These are phyloP conservation scores for Volvox reticuliferus DNA, from an alignment of 139 green algal species.

Conservation along the genomic window DNA sequence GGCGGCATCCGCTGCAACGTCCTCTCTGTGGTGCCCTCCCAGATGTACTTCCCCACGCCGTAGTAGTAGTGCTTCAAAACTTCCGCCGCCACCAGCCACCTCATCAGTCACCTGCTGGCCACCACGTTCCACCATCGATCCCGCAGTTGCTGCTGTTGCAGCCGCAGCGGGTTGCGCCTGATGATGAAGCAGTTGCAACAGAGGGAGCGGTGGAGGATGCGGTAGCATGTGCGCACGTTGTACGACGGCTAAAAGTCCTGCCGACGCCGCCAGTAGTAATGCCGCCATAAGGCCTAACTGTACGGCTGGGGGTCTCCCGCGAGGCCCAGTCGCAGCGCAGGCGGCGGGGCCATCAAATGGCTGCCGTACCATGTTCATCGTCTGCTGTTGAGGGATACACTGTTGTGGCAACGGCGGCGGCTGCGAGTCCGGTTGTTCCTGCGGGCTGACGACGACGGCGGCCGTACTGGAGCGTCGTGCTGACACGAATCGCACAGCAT, in stretches of 20 bases:
- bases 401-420: not conserved
- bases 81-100: not conserved
- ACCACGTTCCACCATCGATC: too few species aligned
- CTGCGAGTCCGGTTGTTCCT: not conserved
- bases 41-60: too few species aligned
- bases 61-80: too few species aligned
- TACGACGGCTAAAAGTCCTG: not conserved
- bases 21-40: too few species aligned
- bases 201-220: not conserved
- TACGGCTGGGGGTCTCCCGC: not conserved
- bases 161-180: not conserved
- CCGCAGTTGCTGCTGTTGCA: not conserved
- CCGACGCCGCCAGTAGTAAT: not conserved
- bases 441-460: not conserved
- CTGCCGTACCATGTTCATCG: too few species aligned
- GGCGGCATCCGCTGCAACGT: not conserved
- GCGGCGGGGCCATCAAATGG: too few species aligned
- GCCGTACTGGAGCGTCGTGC: not conserved
- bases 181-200: not conserved
- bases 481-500: not conserved
- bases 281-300: not conserved
- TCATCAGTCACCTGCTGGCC: too few species aligned
- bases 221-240: not conserved
- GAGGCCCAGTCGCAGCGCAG: not conserved
- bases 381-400: not conserved